Evolutionary conservation across 2,329 filamentous ascomycete species (phyloP).

Genomic region (Pezicula rhizophila): DNA sequence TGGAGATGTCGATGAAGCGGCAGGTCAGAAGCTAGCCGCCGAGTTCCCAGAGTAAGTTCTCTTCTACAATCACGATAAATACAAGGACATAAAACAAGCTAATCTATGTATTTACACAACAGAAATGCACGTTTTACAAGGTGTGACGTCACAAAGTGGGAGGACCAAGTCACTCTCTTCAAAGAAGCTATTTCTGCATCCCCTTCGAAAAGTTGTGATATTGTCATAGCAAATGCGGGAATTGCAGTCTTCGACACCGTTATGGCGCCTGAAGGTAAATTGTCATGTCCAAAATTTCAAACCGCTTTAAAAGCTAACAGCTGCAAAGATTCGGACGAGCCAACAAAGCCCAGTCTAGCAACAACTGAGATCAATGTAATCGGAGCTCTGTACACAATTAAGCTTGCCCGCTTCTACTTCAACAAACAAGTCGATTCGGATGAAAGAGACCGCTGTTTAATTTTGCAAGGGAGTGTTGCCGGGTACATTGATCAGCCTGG

Average conservation of each 20-base stretch:
- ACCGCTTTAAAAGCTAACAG: no score
- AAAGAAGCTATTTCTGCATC: constrained; percentile 31
- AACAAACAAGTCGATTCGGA: constrained; percentile 32
- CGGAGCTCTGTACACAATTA: constrained; percentile 39
- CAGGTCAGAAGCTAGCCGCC: constrained; percentile 16
- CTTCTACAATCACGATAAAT: background rate
- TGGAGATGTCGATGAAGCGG: constrained; percentile 30
- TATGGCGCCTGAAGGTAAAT: constrained; percentile 32
- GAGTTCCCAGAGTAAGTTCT: no score
- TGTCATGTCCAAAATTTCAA: background rate
- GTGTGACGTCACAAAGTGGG: constrained; percentile 38
- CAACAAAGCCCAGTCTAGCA: constrained; percentile 33
- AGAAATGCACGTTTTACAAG: constrained; percentile 29
- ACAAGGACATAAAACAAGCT: background rate
- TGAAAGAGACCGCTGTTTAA: constrained; percentile 39
- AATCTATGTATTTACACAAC: background rate
- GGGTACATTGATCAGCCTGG: constrained; percentile 40
- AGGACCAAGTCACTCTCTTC: constrained; percentile 36
- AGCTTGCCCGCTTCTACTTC: constrained; percentile 41
- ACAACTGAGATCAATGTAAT: constrained; percentile 36
- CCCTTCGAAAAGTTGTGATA: constrained; percentile 34
- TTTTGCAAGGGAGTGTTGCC: constrained; percentile 42
- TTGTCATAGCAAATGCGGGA: constrained; percentile 43
- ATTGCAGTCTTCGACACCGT: constrained; percentile 33
- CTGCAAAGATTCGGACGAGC: constrained; percentile 1